Evolutionary conservation across 1,139 yeast species (phyloP).

Genomic region (Pichia inconspicua): DNA sequence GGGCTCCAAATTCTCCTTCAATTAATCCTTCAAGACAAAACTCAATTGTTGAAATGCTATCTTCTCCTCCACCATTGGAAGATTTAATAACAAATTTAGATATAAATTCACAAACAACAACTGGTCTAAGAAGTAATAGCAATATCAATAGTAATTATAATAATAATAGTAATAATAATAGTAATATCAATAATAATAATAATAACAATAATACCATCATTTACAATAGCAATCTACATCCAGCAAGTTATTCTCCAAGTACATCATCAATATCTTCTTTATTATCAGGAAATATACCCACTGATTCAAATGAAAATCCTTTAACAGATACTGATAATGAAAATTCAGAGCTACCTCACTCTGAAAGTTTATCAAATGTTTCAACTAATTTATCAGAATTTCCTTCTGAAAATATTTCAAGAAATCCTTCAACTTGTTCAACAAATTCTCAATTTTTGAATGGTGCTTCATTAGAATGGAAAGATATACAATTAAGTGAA

Average conservation of each 20-base stretch:
- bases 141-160: background rate
- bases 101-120: conserved; percentile 1
- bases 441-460: conserved; percentile 17
- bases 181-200: too few species aligned
- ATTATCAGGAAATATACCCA: background rate
- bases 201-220: too few species aligned
- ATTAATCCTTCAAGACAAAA: conserved; percentile 42
- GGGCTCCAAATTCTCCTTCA: conserved; percentile 32
- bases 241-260: background rate
- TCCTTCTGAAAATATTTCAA: conserved; percentile 16
- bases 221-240: too few species aligned
- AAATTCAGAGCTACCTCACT: background rate
- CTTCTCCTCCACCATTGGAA: conserved; percentile 72
- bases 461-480: conserved; percentile 51
- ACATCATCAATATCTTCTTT: background rate
- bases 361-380: background rate
- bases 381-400: background rate
- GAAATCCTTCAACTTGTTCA: conserved; percentile 28
- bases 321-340: background rate
- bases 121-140: background rate
- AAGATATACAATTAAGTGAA: conserved; percentile 60
- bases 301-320: background rate
- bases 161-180: background rate
- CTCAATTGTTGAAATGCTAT: conserved; percentile 73
- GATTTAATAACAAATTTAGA: conserved; percentile 10